Base-by-base conservation (phyloP, 2,329 filamentous ascomycete species). In the Aspergillus ochraceoroseus region DNA sequence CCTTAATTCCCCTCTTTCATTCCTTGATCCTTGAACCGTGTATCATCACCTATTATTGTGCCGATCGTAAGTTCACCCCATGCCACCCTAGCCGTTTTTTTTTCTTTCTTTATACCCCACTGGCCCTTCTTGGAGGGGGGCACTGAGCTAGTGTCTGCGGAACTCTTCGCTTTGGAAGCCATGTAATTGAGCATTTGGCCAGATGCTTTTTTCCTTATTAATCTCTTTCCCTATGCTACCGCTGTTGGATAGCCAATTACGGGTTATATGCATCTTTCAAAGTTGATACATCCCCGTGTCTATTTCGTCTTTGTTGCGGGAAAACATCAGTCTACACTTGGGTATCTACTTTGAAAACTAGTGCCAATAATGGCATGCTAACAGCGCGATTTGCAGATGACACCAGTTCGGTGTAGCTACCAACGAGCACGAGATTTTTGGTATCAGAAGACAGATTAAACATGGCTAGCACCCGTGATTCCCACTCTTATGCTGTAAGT, bases 401-500 rank as follows among this genome's bases (percentile, higher is more conserved):
- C 49, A 58, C 42, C 49, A 48, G 49, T 54, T 47, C 47, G 50
- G 48, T 54, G 54, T 59, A 52, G 57, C 52, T 54, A 49, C 49
- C 55, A 58, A 44, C 52, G 52, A 51, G 52, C 48, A 58, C 53
- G 52, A 49, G 47, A 56, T 30, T 55, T 43, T 35, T 44, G 38
- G 49, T 49, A 51, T 38, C 39, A 43, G 41, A 49, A 45, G 50
- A 39, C 43, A 44, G 50, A 54, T 23, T 55, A 53, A 64, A 60
- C 25, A 65, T 65, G 63, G 49, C 59, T 45, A 64, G 61, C 49
- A 64, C 62, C 48, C 63, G 63, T 44, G 63, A 66, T 55, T 63
- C 59, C 32, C 63, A 66, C 47, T 64, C 63, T 33, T 66, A 62
- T 48, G 63, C 63, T 54, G 63, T 66, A 57, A 55, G 62, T 61